phyloP scores from a whole-genome alignment of 352 stramenopile genomes.

The Globisporangium carolinianum region DNA sequence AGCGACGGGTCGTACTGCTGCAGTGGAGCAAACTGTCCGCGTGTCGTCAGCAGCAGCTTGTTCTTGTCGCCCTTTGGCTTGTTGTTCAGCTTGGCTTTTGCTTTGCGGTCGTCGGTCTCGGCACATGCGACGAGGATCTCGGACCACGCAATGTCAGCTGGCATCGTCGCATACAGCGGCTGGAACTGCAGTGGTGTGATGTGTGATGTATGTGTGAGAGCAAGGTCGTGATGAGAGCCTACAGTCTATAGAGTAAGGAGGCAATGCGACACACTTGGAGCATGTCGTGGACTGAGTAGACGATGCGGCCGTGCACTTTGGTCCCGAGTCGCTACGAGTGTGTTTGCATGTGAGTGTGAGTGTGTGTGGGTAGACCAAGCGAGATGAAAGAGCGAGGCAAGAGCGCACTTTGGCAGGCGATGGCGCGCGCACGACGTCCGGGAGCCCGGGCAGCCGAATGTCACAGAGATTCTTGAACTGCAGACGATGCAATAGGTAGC shows the following conservation, averaged over 20 bases:
- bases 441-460: conserved; percentile 25
- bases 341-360: too few species aligned
- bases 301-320: conserved; percentile 38
- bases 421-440: conserved; percentile 37
- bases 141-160: conserved; percentile 49
- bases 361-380: too few species aligned
- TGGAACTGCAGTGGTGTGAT: conserved; percentile 39
- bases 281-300: conserved; percentile 62
- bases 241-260: background rate
- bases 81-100: conserved; percentile 36
- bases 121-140: conserved; percentile 49
- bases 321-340: conserved; percentile 26
- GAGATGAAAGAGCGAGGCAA: too few species aligned
- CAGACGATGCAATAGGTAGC: too few species aligned
- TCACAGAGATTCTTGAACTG: conserved; percentile 59
- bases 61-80: conserved; percentile 21
- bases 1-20: conserved; percentile 70
- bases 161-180: conserved; percentile 59
- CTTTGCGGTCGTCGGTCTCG: conserved; percentile 46
- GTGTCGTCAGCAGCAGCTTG: too few species aligned
- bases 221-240: too few species aligned
- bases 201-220: too few species aligned
- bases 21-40: conserved; percentile 7
- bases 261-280: conserved; percentile 28
- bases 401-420: conserved; percentile 24